Evolutionary conservation across 176 grass and related monocot species (phyloP).

Genomic region (Echinochloa phyllopogon): DNA sequence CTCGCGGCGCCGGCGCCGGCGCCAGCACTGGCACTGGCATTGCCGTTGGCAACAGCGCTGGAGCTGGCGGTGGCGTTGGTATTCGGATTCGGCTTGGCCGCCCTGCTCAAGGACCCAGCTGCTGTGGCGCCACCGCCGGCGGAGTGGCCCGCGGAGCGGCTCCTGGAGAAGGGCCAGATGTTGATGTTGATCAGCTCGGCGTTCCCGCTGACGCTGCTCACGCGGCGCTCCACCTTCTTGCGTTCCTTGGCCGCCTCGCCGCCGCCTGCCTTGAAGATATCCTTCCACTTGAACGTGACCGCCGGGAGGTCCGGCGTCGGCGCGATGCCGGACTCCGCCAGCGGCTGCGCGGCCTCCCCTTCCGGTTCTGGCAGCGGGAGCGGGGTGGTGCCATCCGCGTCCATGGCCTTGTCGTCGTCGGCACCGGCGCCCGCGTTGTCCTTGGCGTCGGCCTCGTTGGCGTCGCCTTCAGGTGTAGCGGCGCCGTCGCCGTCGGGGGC

Average conservation of each 20-base stretch:
- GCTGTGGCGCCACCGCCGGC: neutral
- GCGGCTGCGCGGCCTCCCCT: conserved; percentile 20
- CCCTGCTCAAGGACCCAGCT: conserved; percentile 6
- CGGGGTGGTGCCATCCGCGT: neutral
- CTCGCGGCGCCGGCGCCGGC: neutral
- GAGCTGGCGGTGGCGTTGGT: neutral
- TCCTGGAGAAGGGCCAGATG: conserved; percentile 94
- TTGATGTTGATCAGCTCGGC: conserved; percentile 96
- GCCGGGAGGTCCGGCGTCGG: conserved; percentile 55
- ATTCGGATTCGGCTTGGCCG: conserved; percentile 25
- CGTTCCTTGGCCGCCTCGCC: conserved; percentile 53
- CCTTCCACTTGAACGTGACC: conserved; percentile 77
- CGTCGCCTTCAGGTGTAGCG: neutral
- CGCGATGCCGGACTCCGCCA: conserved; percentile 30
- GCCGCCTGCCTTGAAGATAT: conserved; percentile 57
- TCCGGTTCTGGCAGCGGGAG: neutral
- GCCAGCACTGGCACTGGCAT: neutral
- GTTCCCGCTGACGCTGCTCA: conserved; percentile 60
- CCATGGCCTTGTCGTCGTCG: neutral
- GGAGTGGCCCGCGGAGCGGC: conserved; percentile 86
- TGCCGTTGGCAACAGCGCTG: neutral
- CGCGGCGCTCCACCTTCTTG: conserved; percentile 58
- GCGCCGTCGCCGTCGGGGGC: neutral
- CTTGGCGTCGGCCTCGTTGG: neutral
- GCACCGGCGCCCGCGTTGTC: neutral